Conservation (phyloP, 176 grass and related monocot genomes). For the Triticum timopheevii region DNA sequence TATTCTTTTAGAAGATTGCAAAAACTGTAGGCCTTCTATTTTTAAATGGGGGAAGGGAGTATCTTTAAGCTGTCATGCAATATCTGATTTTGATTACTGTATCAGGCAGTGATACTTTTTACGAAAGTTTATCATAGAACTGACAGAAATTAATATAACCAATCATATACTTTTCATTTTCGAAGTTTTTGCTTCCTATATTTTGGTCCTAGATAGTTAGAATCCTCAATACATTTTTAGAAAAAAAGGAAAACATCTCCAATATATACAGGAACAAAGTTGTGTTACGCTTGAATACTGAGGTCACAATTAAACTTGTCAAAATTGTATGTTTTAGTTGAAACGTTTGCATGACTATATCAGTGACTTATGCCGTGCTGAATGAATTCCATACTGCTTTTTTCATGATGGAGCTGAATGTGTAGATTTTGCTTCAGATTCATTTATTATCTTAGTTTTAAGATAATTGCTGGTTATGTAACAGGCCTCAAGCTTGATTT, state of each 20-base stretch:
- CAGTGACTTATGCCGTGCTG: neutral
- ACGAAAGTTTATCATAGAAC: neutral
- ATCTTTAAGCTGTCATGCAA: neutral
- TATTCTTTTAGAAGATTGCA: neutral
- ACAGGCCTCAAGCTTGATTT: conserved; percentile 29
- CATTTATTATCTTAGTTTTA: neutral
- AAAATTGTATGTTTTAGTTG: neutral
- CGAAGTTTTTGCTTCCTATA: neutral
- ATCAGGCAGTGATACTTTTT: neutral
- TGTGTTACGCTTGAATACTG: neutral
- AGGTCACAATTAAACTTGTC: neutral
- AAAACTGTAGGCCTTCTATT: neutral
- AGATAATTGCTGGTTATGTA: neutral
- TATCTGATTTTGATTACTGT: neutral
- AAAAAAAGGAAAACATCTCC: neutral
- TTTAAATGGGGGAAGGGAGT: neutral
- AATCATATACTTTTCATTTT: neutral
- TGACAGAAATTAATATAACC: too few species aligned
- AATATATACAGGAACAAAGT: neutral
- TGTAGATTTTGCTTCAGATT: neutral
- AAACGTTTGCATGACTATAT: neutral
- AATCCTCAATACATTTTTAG: neutral
- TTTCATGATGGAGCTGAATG: neutral
- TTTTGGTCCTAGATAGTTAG: conserved; percentile 3
- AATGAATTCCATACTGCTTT: neutral